Percentiles rank a stretch among this genome's conserved stretches.
Evolutionary conservation across 805 yeast species (phyloP).

Genomic region (Lipomyces lipofer): DNA sequence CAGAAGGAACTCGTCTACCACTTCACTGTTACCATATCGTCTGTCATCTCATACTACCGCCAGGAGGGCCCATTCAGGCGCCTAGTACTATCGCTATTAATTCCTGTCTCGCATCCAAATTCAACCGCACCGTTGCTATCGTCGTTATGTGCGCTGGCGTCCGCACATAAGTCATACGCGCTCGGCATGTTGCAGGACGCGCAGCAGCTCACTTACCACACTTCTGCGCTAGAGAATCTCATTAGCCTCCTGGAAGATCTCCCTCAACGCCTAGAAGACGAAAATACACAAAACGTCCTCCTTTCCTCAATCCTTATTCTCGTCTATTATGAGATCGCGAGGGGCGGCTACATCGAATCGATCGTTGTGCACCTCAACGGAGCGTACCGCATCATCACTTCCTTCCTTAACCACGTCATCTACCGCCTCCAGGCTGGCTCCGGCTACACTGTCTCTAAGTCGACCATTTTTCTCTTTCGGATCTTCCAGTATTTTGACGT

Average conservation of each 20-base stretch:
- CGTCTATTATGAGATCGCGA: conserved; percentile 30
- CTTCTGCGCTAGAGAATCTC: conserved; percentile 23
- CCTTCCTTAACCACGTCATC: conserved; percentile 24
- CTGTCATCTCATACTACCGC: conserved; percentile 26
- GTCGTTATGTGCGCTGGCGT: conserved; percentile 27
- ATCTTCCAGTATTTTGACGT: conserved; percentile 31
- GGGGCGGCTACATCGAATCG: conserved; percentile 26
- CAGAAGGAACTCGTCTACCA: conserved; percentile 24
- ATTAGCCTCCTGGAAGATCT: conserved; percentile 15
- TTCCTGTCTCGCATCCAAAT: conserved; percentile 12
- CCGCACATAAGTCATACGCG: conserved; percentile 26
- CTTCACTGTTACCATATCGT: conserved; percentile 22
- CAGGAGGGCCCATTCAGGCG: conserved; percentile 23
- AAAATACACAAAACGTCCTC: conserved; percentile 23
- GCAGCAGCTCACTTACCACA: conserved; percentile 24
- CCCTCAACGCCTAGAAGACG: conserved; percentile 26
- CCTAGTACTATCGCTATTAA: conserved; percentile 18
- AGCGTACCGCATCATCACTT: conserved; percentile 27
- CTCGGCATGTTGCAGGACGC: conserved; percentile 12
- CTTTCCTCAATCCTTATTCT: conserved; percentile 26
- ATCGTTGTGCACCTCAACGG: conserved; percentile 28
- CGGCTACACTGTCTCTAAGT: conserved; percentile 14
- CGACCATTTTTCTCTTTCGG: conserved; percentile 26
- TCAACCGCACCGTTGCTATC: conserved; percentile 11
- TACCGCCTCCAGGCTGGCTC: conserved; percentile 14